Percentiles rank a stretch among this genome's conserved stretches.
Conservation (phyloP, 2,329 filamentous ascomycete genomes). For the Xylaria sp. region DNA sequence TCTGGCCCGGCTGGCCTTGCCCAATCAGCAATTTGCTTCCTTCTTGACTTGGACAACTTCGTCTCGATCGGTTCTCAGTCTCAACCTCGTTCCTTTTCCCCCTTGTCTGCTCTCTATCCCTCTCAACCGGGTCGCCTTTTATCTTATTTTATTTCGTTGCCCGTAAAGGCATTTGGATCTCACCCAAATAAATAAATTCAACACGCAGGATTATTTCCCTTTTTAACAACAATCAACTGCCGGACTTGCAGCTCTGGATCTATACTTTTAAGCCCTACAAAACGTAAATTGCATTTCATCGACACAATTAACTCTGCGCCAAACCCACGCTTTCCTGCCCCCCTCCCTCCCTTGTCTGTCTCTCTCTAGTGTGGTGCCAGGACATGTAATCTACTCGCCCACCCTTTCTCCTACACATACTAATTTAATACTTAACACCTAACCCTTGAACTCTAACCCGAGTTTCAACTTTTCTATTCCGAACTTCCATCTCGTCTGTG, state of each 20-base stretch:
- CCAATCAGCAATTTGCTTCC: constrained; percentile 30
- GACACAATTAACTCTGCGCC: neutral
- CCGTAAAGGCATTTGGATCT: constrained; percentile 17
- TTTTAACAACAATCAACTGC: too few relatives aligned
- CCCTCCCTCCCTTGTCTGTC: constrained; percentile 6
- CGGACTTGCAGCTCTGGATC: too few relatives aligned
- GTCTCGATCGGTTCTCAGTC: constrained; percentile 7
- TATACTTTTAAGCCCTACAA: too few relatives aligned
- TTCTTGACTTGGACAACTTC: constrained; percentile 29
- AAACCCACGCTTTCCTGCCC: neutral
- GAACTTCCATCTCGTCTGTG: neutral
- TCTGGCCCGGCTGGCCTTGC: constrained; percentile 21
- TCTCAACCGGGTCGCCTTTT: constrained; percentile 9
- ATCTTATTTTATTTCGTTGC: too few relatives aligned
- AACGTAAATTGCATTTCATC: neutral
- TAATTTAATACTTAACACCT: constrained; percentile 9
- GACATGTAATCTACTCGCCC: too few relatives aligned
- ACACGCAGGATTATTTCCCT: constrained; percentile 13
- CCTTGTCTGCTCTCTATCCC: too few relatives aligned
- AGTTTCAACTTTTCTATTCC: neutral
- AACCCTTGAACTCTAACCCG: neutral
- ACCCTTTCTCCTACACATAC: neutral
- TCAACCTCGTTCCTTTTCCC: constrained; percentile 6
- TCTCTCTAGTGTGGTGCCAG: neutral
- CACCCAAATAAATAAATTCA: neutral